phyloP scores from a whole-genome alignment of 2,329 filamentous ascomycete species.

The Aspergillus amoenus region DNA sequence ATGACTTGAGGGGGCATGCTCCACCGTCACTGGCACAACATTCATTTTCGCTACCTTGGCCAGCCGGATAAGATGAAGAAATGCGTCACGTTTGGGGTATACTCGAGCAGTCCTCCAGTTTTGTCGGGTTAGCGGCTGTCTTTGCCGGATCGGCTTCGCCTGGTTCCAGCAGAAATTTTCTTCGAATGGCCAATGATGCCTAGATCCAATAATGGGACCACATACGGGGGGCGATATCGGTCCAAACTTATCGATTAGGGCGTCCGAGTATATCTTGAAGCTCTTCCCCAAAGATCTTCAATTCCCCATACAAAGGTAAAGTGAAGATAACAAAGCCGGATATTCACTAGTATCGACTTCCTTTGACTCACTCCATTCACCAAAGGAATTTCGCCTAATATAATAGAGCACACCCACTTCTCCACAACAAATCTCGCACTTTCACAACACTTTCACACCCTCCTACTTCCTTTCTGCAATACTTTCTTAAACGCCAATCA shows the following conservation, averaged over 20 bases:
- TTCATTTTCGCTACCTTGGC: background rate
- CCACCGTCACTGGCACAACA: background rate
- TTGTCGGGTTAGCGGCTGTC: conserved; percentile 15
- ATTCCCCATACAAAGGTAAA: background rate
- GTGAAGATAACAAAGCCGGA: background rate
- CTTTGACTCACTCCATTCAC: background rate
- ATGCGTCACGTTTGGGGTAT: background rate
- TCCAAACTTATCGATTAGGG: conserved; percentile 10
- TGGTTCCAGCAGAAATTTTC: conserved; percentile 10
- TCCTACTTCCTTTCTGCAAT: background rate
- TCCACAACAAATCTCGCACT: conserved; percentile 11
- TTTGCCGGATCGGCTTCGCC: conserved; percentile 10
- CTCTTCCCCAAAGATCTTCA: background rate
- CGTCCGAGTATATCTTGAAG: conserved; percentile 7
- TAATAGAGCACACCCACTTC: conserved; percentile 4
- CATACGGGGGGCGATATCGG: conserved; percentile 30
- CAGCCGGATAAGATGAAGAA: background rate
- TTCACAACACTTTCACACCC: conserved; percentile 7
- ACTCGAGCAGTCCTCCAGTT: background rate
- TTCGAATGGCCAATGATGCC: conserved; percentile 9
- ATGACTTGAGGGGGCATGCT: background rate
- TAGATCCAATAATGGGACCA: background rate
- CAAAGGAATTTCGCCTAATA: conserved; percentile 7
- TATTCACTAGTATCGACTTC: background rate
- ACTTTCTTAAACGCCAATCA: conserved; percentile 10